Conservation (phyloP, 768 basidiomycete species). For the Candolleomyces eurysporus region DNA sequence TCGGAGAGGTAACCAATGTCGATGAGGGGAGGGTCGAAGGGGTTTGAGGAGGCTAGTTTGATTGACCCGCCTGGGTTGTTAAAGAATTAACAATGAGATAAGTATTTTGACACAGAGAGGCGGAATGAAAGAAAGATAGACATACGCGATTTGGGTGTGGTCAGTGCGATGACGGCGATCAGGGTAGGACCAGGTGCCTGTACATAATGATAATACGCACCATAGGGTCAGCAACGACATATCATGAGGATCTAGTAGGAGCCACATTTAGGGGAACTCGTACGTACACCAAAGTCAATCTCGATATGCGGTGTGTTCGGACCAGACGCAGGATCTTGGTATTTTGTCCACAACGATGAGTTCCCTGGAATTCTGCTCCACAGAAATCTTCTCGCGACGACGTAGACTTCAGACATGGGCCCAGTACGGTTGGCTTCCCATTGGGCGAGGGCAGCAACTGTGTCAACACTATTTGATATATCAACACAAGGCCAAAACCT, state of each 20-base stretch:
- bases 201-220: no score
- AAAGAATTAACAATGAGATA: background rate
- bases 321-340: background rate
- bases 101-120: background rate
- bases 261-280: background rate
- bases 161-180: background rate
- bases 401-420: slow-evolving; percentile 7
- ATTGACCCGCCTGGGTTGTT: slow-evolving; percentile 24
- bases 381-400: background rate
- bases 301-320: background rate
- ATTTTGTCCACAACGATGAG: background rate
- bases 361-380: background rate
- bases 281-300: background rate
- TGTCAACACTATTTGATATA: background rate
- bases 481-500: background rate
- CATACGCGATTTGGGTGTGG: background rate
- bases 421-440: slow-evolving; percentile 17
- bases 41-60: slow-evolving; percentile 35
- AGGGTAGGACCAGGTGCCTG: background rate
- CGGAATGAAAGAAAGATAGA: background rate
- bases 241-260: background rate
- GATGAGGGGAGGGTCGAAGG: slow-evolving; percentile 44
- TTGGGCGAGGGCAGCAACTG: slow-evolving; percentile 8
- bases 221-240: background rate
- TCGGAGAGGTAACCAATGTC: slow-evolving; percentile 42